These are phyloP conservation scores for Trapa bicornis DNA, from an alignment of 345 rosid species.

Conservation along the genomic window DNA sequence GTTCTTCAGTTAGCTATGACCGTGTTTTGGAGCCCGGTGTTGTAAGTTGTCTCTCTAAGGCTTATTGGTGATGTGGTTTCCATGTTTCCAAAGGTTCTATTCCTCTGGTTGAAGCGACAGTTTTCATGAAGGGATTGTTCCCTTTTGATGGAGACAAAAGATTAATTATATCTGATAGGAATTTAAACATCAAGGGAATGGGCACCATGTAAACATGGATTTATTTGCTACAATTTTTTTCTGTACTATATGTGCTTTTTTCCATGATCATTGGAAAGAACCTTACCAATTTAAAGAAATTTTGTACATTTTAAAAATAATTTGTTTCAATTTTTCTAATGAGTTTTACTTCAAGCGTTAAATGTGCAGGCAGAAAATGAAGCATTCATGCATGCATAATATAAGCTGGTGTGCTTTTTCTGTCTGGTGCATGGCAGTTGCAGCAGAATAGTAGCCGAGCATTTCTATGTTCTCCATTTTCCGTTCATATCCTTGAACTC, in stretches of 20 bases:
- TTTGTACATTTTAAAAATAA: neutral
- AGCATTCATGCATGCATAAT: neutral
- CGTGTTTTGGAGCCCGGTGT: slow-evolving; percentile 78
- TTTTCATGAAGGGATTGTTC: neutral
- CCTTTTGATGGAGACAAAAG: neutral
- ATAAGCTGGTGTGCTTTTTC: neutral
- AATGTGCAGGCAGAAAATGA: neutral
- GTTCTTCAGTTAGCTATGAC: slow-evolving; percentile 56
- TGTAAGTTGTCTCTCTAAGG: slow-evolving; percentile 33
- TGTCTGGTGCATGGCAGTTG: neutral
- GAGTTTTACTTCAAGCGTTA: neutral
- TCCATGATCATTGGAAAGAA: neutral
- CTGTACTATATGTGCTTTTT: too few species aligned
- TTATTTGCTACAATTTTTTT: neutral
- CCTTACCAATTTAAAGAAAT: neutral
- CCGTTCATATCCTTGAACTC: neutral
- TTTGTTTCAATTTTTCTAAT: neutral
- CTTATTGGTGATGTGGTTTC: too few species aligned
- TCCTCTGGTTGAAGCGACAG: too few species aligned
- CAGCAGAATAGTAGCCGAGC: neutral
- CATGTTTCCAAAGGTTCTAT: too few species aligned
- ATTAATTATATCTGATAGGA: neutral
- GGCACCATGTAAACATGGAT: neutral
- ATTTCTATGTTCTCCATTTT: neutral
- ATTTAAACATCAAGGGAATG: neutral